Evolutionary conservation across 352 stramenopile genomes (phyloP).

Genomic region (Globisporangium cylindrosporum): DNA sequence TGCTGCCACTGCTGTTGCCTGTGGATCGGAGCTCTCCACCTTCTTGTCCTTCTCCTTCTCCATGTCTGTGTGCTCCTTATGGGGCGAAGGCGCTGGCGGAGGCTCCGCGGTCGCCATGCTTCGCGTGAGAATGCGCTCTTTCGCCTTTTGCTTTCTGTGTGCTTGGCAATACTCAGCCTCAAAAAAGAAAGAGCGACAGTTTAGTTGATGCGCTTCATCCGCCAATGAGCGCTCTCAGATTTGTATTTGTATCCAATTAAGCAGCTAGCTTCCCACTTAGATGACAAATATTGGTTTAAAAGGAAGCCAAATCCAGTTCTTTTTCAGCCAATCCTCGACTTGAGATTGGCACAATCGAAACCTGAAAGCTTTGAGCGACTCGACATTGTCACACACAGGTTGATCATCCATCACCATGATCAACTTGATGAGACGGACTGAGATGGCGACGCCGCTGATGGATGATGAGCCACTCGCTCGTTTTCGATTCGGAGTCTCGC

Average conservation of each 20-base stretch:
- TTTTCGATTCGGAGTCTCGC: no score
- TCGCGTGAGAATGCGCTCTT: not conserved
- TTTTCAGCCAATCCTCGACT: not conserved
- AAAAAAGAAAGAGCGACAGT: not conserved
- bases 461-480: not conserved
- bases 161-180: conserved; percentile 5
- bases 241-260: not conserved
- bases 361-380: not conserved
- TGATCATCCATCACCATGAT: not conserved
- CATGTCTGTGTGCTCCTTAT: not conserved
- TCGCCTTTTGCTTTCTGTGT: not conserved
- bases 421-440: not conserved
- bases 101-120: conserved; percentile 1
- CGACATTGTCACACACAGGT: not conserved
- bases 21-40: conserved; percentile 2
- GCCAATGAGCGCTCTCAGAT: not conserved
- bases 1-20: not conserved
- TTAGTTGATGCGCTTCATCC: not conserved
- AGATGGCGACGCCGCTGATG: not conserved
- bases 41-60: not conserved
- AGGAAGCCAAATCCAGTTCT: not conserved
- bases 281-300: not conserved
- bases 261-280: not conserved
- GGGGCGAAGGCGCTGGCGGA: not conserved
- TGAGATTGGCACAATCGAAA: not conserved